Evolutionary conservation across 495 filamentous ascomycete genomes (phyloP), one percentile per base, ranked within the genome.

Genomic region (Annulohypoxylon nitens): DNA sequence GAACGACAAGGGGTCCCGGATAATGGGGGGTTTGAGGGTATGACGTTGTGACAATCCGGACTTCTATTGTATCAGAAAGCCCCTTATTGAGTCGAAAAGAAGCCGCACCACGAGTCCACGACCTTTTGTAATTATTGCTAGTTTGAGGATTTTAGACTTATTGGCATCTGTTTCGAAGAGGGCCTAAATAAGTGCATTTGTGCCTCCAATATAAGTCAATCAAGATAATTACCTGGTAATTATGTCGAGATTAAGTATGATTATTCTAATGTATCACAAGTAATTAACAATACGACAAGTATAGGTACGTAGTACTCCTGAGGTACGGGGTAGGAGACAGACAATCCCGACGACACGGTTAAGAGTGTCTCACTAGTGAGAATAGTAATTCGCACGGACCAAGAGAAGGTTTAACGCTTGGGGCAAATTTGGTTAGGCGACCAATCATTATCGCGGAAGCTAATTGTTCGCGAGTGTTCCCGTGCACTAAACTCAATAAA

Each of bases 41-140:
- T 63, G 68, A 65, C 54, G 43, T 60, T 64, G 67, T 41, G 53
- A 41, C 68, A 65, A 65, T 65, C 68, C 55, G 61, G 54, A 61
- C 55, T 60, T 59, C 67, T 18, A 43, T 58, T 57, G 69, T 66
- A 55, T 71, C 69, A 71, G 61, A 70, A 64, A 45, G 41, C 53
- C 48, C 66, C 66, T 30, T 61, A 16, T 23, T 26, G 7, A 50
- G 9, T 37, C 14, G 12, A 39, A 30, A 11, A 48, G 57, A 57
- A 33, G 48, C 41, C 14, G 10, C 45, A 3, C 18, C 4, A 55
- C 61, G 23, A 43, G 0, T 18, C 18, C 4, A 55, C 61, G 23
- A 43, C 2, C 34, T 55, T 12, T 30, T 30, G 30, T 30, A n/a
- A n/a, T n/a, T n/a, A 33, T 43, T 54, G 6, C 4, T 14, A 12